Evolutionary conservation across 225 moss, liverwort and hornwort species (phyloP).

Genomic region (Anthoceros angustus): DNA sequence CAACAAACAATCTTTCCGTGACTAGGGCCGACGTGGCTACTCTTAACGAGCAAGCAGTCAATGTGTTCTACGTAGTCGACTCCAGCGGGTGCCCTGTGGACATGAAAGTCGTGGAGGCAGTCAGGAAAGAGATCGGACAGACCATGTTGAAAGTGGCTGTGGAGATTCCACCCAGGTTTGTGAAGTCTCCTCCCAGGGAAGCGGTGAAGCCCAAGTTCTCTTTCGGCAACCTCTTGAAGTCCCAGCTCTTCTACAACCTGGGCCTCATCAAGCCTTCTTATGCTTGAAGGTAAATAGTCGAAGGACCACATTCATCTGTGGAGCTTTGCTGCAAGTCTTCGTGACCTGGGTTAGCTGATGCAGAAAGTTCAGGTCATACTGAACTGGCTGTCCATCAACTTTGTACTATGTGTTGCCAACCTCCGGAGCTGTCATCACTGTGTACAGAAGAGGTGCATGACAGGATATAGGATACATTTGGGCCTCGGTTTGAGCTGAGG

Average conservation of each 20-base stretch:
- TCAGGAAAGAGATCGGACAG: slow-evolving; percentile 24
- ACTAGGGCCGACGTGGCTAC: slow-evolving; percentile 36
- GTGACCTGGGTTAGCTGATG: no score
- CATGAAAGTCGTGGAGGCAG: slow-evolving; percentile 35
- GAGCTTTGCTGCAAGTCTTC: no score
- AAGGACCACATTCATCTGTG: no score
- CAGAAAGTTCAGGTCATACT: no score
- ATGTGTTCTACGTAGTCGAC: slow-evolving; percentile 35
- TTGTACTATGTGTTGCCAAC: no score
- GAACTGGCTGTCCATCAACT: no score
- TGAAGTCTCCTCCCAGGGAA: not conserved
- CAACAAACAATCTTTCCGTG: slow-evolving; percentile 35
- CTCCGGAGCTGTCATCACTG: no score
- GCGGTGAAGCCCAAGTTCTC: slow-evolving; percentile 1
- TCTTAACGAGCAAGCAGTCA: slow-evolving; percentile 25
- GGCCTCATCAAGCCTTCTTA: not conserved
- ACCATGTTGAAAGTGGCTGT: slow-evolving; percentile 1
- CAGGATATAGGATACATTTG: no score
- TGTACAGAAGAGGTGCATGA: no score
- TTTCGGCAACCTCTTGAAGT: not conserved
- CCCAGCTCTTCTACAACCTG: not conserved
- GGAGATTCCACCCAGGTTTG: not conserved
- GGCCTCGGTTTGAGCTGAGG: no score
- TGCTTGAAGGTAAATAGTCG: not conserved
- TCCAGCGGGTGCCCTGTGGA: slow-evolving; percentile 25